Evolutionary conservation across 495 filamentous ascomycete species (phyloP), one percentile per base, ranked within the genome.

Genomic region (Aspergillus baeticus): DNA sequence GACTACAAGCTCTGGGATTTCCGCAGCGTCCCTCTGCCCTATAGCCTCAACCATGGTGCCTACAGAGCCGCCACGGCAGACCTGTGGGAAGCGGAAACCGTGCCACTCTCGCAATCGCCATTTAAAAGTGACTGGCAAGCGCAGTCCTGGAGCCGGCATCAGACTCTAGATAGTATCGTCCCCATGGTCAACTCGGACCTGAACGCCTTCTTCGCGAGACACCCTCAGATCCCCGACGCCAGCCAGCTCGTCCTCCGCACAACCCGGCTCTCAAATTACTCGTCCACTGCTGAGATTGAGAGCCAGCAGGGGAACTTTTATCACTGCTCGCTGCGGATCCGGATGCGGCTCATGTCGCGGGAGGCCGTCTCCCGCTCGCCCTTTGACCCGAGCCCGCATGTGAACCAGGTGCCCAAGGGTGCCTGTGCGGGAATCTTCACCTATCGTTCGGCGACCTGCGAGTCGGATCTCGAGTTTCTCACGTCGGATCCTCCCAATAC

Each of bases 381-480:
- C 6, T 10, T 26, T 22, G 49, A 17, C 8, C 10, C 11, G 1
- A 13, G 18, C 1, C 41, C 23, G 14, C 23, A 35, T 48, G 10
- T 18, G 17, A 39, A 58, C 4, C 15, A 58, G 58, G n/a, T 59
- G 51, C 20, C 58, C 57, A 23, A 60, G 0, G 86, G 87, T 43
- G 87, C 85, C 26, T 84, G 87, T 47, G 85, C 85, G 0, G 87
- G 87, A 34, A 78, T 89, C 55, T 91, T 92, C 69, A 90, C 88
- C 18, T 87, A 86, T 60, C 70, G 78, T 15, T 71, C 81, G 15
- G 65, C 71, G 1, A 81, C 85, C 31, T 85, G 88, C 61, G 88
- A 93, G 69, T 83, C 85, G 0, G 90, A 94, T 62, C 79, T 94
- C 38, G 91, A 96, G 63, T 83, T 91, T 55, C 76, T 87, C 14